phyloP scores from a whole-genome alignment of 2,329 filamentous ascomycete genomes.

The Xylariaceae sp. region DNA sequence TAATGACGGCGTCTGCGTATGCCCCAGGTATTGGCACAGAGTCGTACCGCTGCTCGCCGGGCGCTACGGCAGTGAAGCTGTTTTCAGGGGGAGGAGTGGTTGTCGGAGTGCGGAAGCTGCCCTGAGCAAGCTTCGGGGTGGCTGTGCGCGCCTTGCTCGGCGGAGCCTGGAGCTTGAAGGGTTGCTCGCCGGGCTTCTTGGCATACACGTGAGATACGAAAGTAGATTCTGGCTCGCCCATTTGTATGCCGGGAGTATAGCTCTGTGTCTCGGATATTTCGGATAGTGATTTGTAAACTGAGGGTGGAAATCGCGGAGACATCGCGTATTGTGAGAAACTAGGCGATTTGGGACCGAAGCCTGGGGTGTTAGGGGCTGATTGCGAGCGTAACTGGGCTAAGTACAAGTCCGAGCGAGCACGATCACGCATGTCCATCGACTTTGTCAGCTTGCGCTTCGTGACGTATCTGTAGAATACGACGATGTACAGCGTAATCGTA shows the following conservation, averaged over 20 bases:
- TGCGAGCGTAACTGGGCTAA: constrained; percentile 79
- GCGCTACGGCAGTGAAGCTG: constrained; percentile 53
- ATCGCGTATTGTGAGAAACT: constrained; percentile 51
- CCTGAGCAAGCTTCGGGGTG: constrained; percentile 64
- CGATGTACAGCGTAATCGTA: constrained; percentile 85
- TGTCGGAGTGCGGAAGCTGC: constrained; percentile 54
- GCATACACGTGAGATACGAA: constrained; percentile 43
- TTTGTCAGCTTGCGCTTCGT: constrained; percentile 92
- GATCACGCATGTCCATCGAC: constrained; percentile 93
- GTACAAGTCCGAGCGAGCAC: constrained; percentile 90
- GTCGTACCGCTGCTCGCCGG: constrained; percentile 80
- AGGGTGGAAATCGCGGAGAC: constrained; percentile 59
- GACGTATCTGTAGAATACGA: constrained; percentile 97
- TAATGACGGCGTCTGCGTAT: constrained; percentile 58
- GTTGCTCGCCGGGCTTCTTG: constrained; percentile 39
- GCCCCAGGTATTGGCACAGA: constrained; percentile 85
- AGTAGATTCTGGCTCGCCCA: constrained; percentile 60
- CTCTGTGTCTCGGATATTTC: constrained; percentile 43
- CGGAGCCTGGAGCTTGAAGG: constrained; percentile 85
- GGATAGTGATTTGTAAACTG: constrained; percentile 49
- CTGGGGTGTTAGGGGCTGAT: constrained; percentile 91
- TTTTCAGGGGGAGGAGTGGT: constrained; percentile 35
- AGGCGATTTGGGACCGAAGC: constrained; percentile 69
- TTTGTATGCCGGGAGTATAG: constrained; percentile 49
- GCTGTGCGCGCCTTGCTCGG: constrained; percentile 73